Evolutionary conservation across 352 stramenopile genomes (phyloP), one percentile per base, ranked within the genome.

Genomic region (Pythium oligandrum): DNA sequence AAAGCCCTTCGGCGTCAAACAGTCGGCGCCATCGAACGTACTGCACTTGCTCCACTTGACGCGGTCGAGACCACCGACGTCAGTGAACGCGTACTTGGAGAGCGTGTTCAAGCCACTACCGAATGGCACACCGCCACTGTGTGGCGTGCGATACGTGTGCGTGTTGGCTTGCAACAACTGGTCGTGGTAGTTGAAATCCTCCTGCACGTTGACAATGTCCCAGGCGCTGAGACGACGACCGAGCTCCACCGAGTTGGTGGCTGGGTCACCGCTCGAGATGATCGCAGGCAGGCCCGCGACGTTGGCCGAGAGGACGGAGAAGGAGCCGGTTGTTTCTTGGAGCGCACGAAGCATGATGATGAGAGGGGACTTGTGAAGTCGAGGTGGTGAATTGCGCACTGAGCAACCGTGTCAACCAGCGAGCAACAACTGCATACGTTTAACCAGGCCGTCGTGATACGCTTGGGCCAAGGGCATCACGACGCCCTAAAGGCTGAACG

Each of bases 1-100:
- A 48, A 83, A 83, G 11, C 73, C 73, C 60, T 83, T 83, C 10
- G 73, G 73, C 5, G 73, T 83, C 47, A 83, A 59, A 55, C 73
- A 83, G 59, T 83, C 73, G 38, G 63, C 60, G 17, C 70, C 62
- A 3, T 83, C 68, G 50, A 66, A 57, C 39, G 63, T 76, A 55
- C 62, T 83, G 51, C 73, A 83, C 30, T 59, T 66, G 34, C 26
- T 53, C 71, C 71, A 78, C 55, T 81, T 78, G 44, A 67, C 53
- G 26, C 73, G 73, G 33, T 78, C 58, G 4, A 79, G 32, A 11
- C 61, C 68, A 9, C 56, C 65, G n/a, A 63, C 57, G 33, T 57
- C 70, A 33, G 46, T 76, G 50, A 83, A 80, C 0, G 64, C 45
- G 34, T 62, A 73, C 37, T 71, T 66, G 7, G 73, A 79, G 4